Conservation (phyloP, 192 early-diverging fungal species). For the Mortierella alpina region DNA sequence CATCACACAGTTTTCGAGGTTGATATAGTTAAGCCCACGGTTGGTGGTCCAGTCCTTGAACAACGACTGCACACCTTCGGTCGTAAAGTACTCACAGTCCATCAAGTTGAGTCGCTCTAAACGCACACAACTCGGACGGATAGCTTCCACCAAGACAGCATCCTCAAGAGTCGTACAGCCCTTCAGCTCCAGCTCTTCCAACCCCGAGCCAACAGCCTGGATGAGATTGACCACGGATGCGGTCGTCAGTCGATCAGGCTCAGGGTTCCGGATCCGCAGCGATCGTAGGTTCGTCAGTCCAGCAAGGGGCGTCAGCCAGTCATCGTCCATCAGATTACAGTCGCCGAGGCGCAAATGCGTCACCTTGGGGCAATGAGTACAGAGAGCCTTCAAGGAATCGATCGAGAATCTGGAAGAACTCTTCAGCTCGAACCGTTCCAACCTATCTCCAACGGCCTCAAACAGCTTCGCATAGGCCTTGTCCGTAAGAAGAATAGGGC, state of each 20-base stretch:
- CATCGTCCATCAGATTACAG: slow-evolving; percentile 60
- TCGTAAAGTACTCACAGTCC: slow-evolving; percentile 71
- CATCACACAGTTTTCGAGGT: slow-evolving; percentile 71
- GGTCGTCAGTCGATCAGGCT: slow-evolving; percentile 56
- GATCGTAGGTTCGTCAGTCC: slow-evolving; percentile 50
- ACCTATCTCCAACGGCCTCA: slow-evolving; percentile 55
- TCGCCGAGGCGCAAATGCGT: slow-evolving; percentile 59
- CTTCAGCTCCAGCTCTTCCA: slow-evolving; percentile 64
- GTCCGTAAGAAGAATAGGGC: slow-evolving; percentile 76
- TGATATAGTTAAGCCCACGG: slow-evolving; percentile 61
- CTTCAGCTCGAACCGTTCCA: slow-evolving; percentile 68
- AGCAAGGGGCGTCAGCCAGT: slow-evolving; percentile 54
- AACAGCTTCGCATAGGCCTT: slow-evolving; percentile 71
- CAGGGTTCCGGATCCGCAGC: slow-evolving; percentile 56
- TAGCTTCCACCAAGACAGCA: slow-evolving; percentile 62
- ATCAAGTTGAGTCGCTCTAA: slow-evolving; percentile 72
- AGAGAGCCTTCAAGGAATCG: slow-evolving; percentile 62
- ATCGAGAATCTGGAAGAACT: slow-evolving; percentile 68
- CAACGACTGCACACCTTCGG: slow-evolving; percentile 62
- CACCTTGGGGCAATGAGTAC: slow-evolving; percentile 52
- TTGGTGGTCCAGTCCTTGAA: slow-evolving; percentile 57
- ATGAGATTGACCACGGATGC: slow-evolving; percentile 59
- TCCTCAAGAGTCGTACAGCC: slow-evolving; percentile 65
- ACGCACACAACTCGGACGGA: slow-evolving; percentile 65
- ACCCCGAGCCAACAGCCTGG: slow-evolving; percentile 52